phyloP scores from a whole-genome alignment of 148 eudicot species.

The Fallopia convolvulus region DNA sequence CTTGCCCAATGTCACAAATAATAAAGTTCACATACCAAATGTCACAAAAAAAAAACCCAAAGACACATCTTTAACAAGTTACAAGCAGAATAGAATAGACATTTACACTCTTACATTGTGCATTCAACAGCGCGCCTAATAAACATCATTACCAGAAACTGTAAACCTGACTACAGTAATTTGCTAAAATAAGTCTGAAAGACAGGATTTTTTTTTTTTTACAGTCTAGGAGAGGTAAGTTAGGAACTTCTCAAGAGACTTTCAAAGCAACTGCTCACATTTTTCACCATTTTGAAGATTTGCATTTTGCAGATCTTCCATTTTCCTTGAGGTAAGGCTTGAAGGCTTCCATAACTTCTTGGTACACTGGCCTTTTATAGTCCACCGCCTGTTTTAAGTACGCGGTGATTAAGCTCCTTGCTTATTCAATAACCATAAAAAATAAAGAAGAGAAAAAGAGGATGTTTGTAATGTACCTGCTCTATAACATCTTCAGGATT shows the following conservation, averaged over 20 bases:
- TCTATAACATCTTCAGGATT: conserved; percentile 76
- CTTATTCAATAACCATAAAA: background rate
- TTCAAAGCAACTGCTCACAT: background rate
- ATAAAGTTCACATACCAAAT: background rate
- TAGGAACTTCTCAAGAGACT: conserved; percentile 2
- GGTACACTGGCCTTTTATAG: conserved; percentile 94
- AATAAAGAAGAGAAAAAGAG: background rate
- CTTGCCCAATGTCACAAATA: too few species aligned
- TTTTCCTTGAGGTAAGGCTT: conserved; percentile 37
- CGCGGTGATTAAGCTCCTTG: background rate
- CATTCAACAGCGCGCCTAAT: background rate
- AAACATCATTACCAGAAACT: background rate
- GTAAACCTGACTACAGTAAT: background rate
- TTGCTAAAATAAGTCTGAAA: background rate
- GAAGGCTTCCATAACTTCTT: conserved; percentile 72
- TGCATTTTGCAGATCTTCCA: conserved; percentile 56
- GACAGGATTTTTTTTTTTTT: background rate
- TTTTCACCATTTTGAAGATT: conserved; percentile 79
- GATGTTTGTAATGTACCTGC: conserved; percentile 40
- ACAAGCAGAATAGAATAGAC: background rate
- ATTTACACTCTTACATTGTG: conserved; percentile 11
- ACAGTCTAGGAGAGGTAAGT: conserved; percentile 4
- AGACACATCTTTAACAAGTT: background rate
- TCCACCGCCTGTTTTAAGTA: conserved; percentile 65
- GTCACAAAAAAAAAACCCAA: background rate